These are phyloP conservation scores for Colletotrichum sp. DNA, from an alignment of 2,329 filamentous ascomycete genomes.

Conservation along the genomic window DNA sequence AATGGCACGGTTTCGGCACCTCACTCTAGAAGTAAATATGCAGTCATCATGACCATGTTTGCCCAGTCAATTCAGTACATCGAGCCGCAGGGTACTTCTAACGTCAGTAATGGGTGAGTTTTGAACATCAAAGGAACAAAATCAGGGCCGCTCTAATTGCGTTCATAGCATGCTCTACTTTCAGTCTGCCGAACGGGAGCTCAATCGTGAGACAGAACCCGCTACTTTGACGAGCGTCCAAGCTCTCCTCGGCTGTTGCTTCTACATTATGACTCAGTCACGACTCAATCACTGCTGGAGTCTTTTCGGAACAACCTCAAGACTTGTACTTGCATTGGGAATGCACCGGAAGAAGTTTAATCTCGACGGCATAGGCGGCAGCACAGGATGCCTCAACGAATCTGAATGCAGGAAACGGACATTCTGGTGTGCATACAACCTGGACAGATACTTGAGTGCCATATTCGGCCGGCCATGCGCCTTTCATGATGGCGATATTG, in stretches of 20 bases:
- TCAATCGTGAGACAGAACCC: constrained; percentile 39
- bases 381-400: constrained; percentile 31
- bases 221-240: constrained; percentile 43
- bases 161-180: neutral
- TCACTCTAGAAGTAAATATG: neutral
- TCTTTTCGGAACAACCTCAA: constrained; percentile 44
- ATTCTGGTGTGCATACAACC: constrained; percentile 69
- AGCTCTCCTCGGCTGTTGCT: constrained; percentile 43
- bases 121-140: neutral
- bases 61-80: neutral
- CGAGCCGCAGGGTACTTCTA: neutral
- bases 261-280: constrained; percentile 45
- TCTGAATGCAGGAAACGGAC: constrained; percentile 44
- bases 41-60: neutral
- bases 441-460: constrained; percentile 68
- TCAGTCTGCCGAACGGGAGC: constrained; percentile 27
- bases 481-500: constrained; percentile 69
- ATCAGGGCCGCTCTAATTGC: neutral
- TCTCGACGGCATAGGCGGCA: constrained; percentile 24
- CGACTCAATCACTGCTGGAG: constrained; percentile 52
- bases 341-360: constrained; percentile 33
- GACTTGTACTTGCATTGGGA: constrained; percentile 39
- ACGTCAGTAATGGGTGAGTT: neutral
- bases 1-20: neutral
- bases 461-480: constrained; percentile 64